Evolutionary conservation across 2,329 filamentous ascomycete genomes (phyloP), one percentile per base, ranked within the genome.

Genomic region (Pseudogymnoascus sp.): DNA sequence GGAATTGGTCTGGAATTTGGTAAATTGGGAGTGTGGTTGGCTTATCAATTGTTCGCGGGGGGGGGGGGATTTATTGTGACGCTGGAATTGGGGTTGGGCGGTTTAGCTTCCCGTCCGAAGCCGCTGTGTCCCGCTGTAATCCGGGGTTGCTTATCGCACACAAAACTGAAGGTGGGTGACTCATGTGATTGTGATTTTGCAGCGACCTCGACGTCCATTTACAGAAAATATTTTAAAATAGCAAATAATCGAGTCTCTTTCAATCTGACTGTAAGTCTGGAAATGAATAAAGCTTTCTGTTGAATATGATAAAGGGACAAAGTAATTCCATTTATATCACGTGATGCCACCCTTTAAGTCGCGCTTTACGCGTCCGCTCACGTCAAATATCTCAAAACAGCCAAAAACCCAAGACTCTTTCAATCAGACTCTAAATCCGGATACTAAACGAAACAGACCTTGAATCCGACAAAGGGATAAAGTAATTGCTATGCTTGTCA

Each of bases 1-100:
- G 62, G 17, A 66, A 66, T 64, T 61, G 59, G 46, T 19, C 26
- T 56, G 26, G 46, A 13, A 19, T 31, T 56, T 7, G 46, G 46
- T 56, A 11, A 19, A 26, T 31, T 33, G 26, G 4, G 26, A 33
- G 26, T 56, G 46, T 56, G 4, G 26, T 56, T 29, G 4, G 26
- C 7, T 26, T 53, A 17, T 7, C 46, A 56, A 56, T 31, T 56
- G 46, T 31, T 29, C 4, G 9, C 3, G 26, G n/a, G 26, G 26
- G 26, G n/a, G 26, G 26, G 44, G 31, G 26, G 46, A 31, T 26
- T 53, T 53, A 33, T 56, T 31, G 46, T 56, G 46, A 56, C 26
- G 9, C 46, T 56, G 26, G 31, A 26, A 26, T 56, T 56, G 46
- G 31, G 46, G 46, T 56, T 56, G 46, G 7, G 26, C 26, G 21